phyloP scores from a whole-genome alignment of 768 basidiomycete genomes.

The Tulasnella sp. region DNA sequence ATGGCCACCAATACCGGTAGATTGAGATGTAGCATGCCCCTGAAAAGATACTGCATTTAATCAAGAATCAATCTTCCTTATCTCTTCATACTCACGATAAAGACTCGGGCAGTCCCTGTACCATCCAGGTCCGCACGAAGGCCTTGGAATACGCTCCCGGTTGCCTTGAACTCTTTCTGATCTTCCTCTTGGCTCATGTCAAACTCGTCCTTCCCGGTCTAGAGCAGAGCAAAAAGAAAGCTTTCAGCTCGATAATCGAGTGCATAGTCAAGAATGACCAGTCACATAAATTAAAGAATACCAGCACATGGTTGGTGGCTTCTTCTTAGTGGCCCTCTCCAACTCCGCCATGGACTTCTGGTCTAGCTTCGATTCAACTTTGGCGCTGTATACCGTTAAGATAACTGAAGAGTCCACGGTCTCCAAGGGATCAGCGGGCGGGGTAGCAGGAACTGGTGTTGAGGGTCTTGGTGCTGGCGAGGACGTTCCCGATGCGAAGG shows the following conservation, averaged over 20 bases:
- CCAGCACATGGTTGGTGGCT: conserved; percentile 72
- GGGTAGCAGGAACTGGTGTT: conserved; percentile 44
- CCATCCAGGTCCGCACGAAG: conserved; percentile 85
- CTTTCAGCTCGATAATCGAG: too few relatives aligned
- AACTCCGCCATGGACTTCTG: conserved; percentile 73
- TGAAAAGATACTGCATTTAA: conserved; percentile 41
- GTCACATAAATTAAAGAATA: conserved; percentile 85
- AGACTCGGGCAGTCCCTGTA: conserved; percentile 71
- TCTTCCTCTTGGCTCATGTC: conserved; percentile 74
- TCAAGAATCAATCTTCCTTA: background rate
- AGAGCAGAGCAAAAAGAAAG: conserved; percentile 4
- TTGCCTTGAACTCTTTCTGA: conserved; percentile 57
- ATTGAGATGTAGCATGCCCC: conserved; percentile 92
- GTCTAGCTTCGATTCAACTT: conserved; percentile 65
- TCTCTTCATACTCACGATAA: conserved; percentile 64
- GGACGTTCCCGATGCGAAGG: conserved; percentile 41
- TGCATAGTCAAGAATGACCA: conserved; percentile 17
- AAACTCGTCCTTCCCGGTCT: conserved; percentile 84
- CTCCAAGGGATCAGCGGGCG: conserved; percentile 41
- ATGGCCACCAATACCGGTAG: conserved; percentile 76
- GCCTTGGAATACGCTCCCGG: conserved; percentile 84
- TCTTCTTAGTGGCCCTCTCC: conserved; percentile 92
- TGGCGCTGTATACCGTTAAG: conserved; percentile 67
- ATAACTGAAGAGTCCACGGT: conserved; percentile 59
- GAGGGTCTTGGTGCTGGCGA: conserved; percentile 45